Percentiles rank a stretch among this genome's conserved stretches.
These are phyloP conservation scores for Eutrema yunnanense DNA, from an alignment of 345 rosid genomes.

Conservation along the genomic window DNA sequence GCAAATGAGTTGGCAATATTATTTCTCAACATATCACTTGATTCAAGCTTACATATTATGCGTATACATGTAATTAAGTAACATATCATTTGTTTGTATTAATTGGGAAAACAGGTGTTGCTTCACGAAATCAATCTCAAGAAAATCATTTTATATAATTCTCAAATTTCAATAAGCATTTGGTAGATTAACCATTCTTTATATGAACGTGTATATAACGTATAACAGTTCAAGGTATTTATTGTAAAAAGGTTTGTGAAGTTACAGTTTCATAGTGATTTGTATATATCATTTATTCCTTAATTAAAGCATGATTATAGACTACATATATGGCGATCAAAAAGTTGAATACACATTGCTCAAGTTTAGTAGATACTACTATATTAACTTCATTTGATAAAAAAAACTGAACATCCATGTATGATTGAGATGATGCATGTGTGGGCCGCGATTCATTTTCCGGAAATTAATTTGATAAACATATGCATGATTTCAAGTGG, in stretches of 20 bases:
- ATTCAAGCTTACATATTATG: constrained; percentile 2
- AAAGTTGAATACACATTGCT: too few species aligned
- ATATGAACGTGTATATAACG: neutral
- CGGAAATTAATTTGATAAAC: neutral
- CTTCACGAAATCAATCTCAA: constrained; percentile 23
- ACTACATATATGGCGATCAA: too few species aligned
- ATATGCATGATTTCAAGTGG: constrained; percentile 14
- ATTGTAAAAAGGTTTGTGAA: neutral
- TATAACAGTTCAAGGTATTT: neutral
- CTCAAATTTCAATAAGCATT: neutral
- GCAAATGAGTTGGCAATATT: neutral
- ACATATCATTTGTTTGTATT: constrained; percentile 1
- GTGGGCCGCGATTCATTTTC: constrained; percentile 2
- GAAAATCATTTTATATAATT: neutral
- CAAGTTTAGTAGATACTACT: too few species aligned
- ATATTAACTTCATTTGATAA: too few species aligned
- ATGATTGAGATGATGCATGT: constrained; percentile 1
- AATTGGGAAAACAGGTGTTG: neutral
- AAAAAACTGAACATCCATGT: neutral
- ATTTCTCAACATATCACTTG: neutral
- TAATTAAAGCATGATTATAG: too few species aligned
- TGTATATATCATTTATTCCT: too few species aligned
- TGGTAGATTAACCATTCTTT: neutral
- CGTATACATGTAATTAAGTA: constrained; percentile 3
- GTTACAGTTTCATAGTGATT: neutral